Conservation (phyloP, 2,329 filamentous ascomycete genomes). For the Aspergillus hiratsukae region DNA sequence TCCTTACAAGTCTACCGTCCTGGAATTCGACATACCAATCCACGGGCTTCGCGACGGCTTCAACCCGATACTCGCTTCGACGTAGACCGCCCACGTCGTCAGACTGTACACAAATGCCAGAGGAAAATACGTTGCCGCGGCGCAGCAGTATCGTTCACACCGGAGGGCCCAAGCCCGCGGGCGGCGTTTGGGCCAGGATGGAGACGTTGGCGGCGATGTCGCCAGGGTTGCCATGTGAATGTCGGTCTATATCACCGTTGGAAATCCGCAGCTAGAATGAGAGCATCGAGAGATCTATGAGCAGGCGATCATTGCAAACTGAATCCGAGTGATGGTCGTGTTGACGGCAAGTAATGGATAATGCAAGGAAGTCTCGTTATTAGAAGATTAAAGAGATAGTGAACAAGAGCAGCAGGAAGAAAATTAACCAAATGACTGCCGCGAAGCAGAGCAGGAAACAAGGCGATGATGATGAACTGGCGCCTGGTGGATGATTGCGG, state of each 20-base stretch:
- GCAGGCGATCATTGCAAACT: background rate
- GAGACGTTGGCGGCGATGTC: slow-evolving; percentile 36
- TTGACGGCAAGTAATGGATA: background rate
- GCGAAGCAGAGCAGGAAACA: background rate
- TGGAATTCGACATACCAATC: slow-evolving; percentile 31
- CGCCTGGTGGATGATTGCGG: background rate
- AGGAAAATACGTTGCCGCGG: slow-evolving; percentile 75
- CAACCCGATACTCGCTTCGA: slow-evolving; percentile 69
- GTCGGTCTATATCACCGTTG: background rate
- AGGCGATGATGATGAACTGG: background rate
- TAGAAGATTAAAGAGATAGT: background rate
- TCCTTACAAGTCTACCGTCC: background rate
- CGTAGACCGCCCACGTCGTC: slow-evolving; percentile 92
- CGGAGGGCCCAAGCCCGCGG: slow-evolving; percentile 39
- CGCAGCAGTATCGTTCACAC: slow-evolving; percentile 80
- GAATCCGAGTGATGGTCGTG: background rate
- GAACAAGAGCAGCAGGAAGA: background rate
- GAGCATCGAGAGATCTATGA: background rate
- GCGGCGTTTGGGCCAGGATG: slow-evolving; percentile 39
- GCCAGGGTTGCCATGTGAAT: slow-evolving; percentile 36
- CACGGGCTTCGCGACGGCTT: slow-evolving; percentile 47
- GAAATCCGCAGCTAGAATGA: background rate
- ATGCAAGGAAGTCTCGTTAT: background rate
- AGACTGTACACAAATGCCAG: slow-evolving; percentile 81
- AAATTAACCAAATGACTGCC: no score